Percentiles rank a stretch among this genome's conserved stretches.
These are phyloP conservation scores for Suillus plorans DNA, from an alignment of 768 basidiomycete species.

Conservation along the genomic window DNA sequence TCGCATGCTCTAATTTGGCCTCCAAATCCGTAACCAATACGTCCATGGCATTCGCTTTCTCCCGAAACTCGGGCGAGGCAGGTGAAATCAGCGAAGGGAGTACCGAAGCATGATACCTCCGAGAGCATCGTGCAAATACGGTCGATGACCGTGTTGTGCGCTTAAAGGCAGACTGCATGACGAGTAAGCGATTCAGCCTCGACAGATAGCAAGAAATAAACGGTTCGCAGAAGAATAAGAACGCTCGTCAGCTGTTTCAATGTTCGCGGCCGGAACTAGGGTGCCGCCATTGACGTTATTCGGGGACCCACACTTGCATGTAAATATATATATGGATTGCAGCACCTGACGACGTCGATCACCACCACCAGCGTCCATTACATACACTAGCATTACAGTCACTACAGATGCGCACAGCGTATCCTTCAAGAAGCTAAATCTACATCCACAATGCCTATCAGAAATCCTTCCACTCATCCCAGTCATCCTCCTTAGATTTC, in stretches of 20 bases:
- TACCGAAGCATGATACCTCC: slow-evolving; percentile 67
- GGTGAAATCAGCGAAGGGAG: slow-evolving; percentile 73
- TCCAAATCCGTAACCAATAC: slow-evolving; percentile 64
- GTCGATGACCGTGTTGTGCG: slow-evolving; percentile 8
- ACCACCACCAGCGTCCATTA: background rate
- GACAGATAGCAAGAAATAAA: background rate
- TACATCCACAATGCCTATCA: slow-evolving; percentile 32
- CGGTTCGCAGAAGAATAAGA: background rate
- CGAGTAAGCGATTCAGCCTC: background rate
- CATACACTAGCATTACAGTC: background rate
- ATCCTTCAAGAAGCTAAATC: background rate
- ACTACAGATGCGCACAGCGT: background rate
- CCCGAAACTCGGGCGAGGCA: slow-evolving; percentile 67
- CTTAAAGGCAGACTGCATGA: slow-evolving; percentile 19
- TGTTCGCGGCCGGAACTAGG: slow-evolving; percentile 5
- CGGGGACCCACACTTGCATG: background rate
- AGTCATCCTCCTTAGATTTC: slow-evolving; percentile 49
- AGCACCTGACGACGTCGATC: background rate
- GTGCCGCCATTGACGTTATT: background rate
- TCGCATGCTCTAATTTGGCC: slow-evolving; percentile 52
- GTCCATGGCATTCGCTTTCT: slow-evolving; percentile 70
- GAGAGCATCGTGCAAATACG: slow-evolving; percentile 14
- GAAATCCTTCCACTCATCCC: slow-evolving; percentile 85
- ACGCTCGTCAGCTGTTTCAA: background rate
- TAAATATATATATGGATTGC: too few relatives aligned